Evolutionary conservation across 164 flowering plant species (phyloP).

Genomic region (Magnolia changhungtana): DNA sequence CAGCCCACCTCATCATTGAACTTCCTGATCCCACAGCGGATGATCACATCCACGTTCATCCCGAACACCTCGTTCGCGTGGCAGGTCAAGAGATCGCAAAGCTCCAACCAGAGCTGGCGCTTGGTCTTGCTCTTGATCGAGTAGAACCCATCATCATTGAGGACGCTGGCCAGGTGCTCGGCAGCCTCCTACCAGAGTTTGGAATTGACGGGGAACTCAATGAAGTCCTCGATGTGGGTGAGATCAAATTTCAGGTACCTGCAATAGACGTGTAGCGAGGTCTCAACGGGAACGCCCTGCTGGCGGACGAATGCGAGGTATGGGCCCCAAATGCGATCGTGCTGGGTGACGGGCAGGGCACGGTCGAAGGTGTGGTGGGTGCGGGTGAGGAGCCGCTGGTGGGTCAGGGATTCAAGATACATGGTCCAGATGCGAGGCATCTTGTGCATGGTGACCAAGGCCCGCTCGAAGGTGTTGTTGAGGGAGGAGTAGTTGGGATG

Average conservation of each 20-base stretch:
- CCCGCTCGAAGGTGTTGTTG: conserved; percentile 86
- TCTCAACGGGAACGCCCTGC: conserved; percentile 63
- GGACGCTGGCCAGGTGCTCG: conserved; percentile 79
- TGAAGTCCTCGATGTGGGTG: conserved; percentile 80
- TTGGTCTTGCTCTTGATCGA: conserved; percentile 85
- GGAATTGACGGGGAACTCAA: conserved; percentile 72
- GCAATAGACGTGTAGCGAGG: conserved; percentile 81
- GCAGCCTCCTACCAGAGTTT: conserved; percentile 83
- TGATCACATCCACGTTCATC: conserved; percentile 89
- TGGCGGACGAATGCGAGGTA: conserved; percentile 72
- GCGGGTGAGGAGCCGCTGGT: conserved; percentile 56
- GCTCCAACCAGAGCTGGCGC: conserved; percentile 81
- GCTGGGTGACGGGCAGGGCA: conserved; percentile 93
- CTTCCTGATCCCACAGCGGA: conserved; percentile 91
- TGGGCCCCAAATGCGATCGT: conserved; percentile 81
- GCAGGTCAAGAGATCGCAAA: conserved; percentile 75
- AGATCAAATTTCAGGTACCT: conserved; percentile 94
- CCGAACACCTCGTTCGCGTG: conserved; percentile 81
- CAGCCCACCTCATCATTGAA: conserved; percentile 91
- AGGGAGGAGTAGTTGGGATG: conserved; percentile 56
- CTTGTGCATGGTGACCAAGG: conserved; percentile 89
- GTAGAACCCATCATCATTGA: conserved; percentile 78
- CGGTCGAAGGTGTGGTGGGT: conserved; percentile 70
- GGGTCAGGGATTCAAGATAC: conserved; percentile 60
- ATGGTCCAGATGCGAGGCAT: conserved; percentile 95